Base-by-base conservation (phyloP, 495 filamentous ascomycete species). In the Daldinia bambusicola region DNA sequence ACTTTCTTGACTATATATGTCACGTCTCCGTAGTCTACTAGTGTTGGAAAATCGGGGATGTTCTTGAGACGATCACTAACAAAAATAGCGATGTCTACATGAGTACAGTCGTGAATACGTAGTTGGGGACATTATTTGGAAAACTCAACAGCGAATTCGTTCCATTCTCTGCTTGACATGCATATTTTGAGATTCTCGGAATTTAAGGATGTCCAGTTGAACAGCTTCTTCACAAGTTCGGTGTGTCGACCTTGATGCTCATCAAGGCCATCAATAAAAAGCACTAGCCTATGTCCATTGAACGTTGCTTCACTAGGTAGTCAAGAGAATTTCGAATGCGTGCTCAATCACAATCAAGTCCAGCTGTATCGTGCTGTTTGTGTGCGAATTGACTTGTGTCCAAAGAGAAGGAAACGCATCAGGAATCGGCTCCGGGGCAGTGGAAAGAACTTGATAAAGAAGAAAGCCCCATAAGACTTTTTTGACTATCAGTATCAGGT, bases 81-180 rank as follows among this genome's bases (percentile, higher is more conserved):
- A 48, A 48, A 22, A n/a, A 2, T 48, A 16, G 7, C 32, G 22
- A 71, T 71, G 55, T 72, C 69, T 8, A 10, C 13, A 14, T 32
- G n/a, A 4, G 64, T 72, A 6, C 53, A 63, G 22, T 72, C 58
- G 30, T 72, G 69, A 14, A 72, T 66, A 7, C 41, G 64, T 12
- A 72, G 6, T 36, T 57, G 55, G 1, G 57, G 67, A 9, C 58
- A n/a, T n/a, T n/a, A 71, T 50, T 68, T 52, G 4, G 52, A 53
- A 51, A 84, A 83, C 2, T 71, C 73, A 57, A 76, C 61, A 41
- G 70, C 58, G 61, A 84, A 84, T 7, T 66, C 55, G 13, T 77
- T 78, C 75, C 74, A 80, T n/a, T 81, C 80, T 32, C 83, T 79
- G 58, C 83, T 85, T 22, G 80, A 79, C 8, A 81, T 74, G 60